Evolutionary conservation across 805 yeast species (phyloP).

Genomic region (Teunomyces gatunensis): DNA sequence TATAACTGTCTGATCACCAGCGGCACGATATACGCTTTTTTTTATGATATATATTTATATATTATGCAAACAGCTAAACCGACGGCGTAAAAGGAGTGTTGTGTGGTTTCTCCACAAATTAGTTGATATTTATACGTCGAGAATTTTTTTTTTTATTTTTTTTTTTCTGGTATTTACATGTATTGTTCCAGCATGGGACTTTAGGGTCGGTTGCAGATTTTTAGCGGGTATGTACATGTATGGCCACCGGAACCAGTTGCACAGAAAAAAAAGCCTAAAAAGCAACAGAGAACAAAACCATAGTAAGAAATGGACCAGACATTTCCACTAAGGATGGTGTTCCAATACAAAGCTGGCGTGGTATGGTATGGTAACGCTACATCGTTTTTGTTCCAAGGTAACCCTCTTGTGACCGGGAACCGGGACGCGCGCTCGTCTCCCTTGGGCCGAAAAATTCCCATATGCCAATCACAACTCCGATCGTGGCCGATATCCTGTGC

Average conservation of each 20-base stretch:
- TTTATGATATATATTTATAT: background rate
- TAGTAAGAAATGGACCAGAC: background rate
- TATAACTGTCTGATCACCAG: background rate
- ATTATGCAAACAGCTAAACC: background rate
- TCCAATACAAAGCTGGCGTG: background rate
- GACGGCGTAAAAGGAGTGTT: background rate
- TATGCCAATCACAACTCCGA: background rate
- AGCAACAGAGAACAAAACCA: background rate
- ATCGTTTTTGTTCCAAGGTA: background rate
- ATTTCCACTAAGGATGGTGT: background rate
- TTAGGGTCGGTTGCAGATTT: background rate
- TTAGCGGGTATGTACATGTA: background rate
- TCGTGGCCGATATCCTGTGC: background rate
- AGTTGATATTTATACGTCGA: conserved; percentile 1
- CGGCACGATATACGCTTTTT: background rate
- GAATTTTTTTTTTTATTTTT: background rate
- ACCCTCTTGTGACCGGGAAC: background rate
- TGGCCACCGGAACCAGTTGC: background rate
- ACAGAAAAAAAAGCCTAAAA: background rate
- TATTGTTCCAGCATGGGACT: background rate
- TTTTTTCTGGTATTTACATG: too few species aligned
- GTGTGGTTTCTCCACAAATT: conserved; percentile 1
- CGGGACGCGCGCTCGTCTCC: background rate
- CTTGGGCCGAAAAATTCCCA: background rate
- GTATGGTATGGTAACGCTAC: background rate